Conservation (phyloP, 1,284 basidiomycete species). For the Boletus semigastroideus region DNA sequence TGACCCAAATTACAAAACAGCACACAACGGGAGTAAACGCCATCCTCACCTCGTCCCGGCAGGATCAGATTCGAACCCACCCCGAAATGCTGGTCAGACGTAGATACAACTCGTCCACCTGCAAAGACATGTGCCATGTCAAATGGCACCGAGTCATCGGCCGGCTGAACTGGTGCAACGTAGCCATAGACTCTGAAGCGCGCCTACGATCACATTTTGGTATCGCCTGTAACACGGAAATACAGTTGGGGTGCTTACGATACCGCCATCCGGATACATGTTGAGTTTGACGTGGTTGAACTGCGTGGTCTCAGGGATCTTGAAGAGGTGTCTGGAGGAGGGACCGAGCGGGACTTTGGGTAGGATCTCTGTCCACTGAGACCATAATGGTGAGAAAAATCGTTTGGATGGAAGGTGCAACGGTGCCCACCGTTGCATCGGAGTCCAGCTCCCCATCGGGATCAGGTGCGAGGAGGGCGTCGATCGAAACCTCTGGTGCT, state of each 20-base stretch:
- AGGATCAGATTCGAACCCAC: constrained; percentile 89
- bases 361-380: constrained; percentile 81
- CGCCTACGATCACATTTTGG: constrained; percentile 50
- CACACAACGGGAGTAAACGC: neutral
- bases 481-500: constrained; percentile 78
- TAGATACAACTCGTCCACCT: constrained; percentile 79
- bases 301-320: constrained; percentile 52
- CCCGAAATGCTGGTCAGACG: constrained; percentile 94
- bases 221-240: neutral
- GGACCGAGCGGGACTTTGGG: constrained; percentile 78
- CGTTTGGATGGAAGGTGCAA: neutral
- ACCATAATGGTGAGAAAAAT: neutral
- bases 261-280: constrained; percentile 97
- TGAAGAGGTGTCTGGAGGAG: constrained; percentile 84
- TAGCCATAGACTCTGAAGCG: constrained; percentile 87
- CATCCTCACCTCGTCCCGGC: constrained; percentile 71
- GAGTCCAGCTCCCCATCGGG: constrained; percentile 43
- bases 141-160: constrained; percentile 49
- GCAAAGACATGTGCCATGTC: constrained; percentile 92
- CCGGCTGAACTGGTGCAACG: constrained; percentile 65
- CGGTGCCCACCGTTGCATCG: constrained; percentile 51
- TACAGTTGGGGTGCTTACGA: constrained; percentile 52
- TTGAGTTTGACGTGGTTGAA: constrained; percentile 88
- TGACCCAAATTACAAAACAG: constrained; percentile 1
- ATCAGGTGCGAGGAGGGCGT: constrained; percentile 54